A percentile compares a stretch with the other conserved stretches of the same genome.
Conservation (phyloP, 73 alveolate species). For the Diophrys appendiculata region DNA sequence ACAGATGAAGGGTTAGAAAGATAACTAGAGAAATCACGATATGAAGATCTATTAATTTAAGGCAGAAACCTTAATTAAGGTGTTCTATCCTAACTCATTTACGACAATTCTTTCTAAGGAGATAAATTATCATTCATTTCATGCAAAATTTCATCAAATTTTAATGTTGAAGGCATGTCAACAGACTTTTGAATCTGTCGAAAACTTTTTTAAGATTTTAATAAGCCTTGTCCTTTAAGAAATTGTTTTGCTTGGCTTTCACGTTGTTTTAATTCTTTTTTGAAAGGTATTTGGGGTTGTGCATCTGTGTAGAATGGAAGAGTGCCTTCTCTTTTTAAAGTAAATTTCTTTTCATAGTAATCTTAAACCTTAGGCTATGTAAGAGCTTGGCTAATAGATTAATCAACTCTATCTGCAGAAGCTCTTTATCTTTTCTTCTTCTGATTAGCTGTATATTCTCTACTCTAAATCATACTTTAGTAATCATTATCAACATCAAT, state of each 20-base stretch:
- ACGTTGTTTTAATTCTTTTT: not conserved
- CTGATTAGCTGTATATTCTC: too few relatives aligned
- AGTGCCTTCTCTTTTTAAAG: not conserved
- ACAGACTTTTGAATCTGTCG: too few relatives aligned
- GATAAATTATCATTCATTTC: too few relatives aligned
- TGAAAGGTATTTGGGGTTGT: too few relatives aligned
- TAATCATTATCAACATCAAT: too few relatives aligned
- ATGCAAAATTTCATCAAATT: not conserved
- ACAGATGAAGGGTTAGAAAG: not conserved
- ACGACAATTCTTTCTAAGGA: not conserved
- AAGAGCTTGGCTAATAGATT: not conserved
- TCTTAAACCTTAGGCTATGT: too few relatives aligned
- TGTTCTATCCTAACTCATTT: too few relatives aligned
- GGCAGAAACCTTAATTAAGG: too few relatives aligned
- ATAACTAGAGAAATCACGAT: not conserved
- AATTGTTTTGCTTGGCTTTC: not conserved
- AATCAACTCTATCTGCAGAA: not conserved
- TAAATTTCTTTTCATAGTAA: not conserved
- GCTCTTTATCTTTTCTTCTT: too few relatives aligned
- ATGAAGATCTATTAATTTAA: too few relatives aligned
- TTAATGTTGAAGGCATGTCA: too few relatives aligned
- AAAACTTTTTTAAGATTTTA: not conserved
- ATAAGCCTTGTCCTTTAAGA: not conserved
- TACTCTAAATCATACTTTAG: too few relatives aligned
- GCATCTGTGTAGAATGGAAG: not conserved